Conservation (phyloP, 345 rosid genomes). For the Eucalyptus dawsonii region DNA sequence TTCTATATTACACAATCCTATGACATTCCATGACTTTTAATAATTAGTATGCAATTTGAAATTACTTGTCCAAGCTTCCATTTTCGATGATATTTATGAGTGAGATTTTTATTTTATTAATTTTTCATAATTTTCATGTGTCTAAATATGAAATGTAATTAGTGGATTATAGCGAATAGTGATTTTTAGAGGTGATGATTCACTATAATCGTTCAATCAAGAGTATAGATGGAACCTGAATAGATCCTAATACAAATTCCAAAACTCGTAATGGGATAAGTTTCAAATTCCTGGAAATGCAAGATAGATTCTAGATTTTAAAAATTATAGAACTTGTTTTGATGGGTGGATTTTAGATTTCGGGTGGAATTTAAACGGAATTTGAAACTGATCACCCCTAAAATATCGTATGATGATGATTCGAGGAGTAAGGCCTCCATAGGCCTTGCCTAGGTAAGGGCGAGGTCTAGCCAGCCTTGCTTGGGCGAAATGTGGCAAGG, state of each 20-base stretch:
- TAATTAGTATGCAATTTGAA: fast-evolving
- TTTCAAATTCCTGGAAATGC: fast-evolving
- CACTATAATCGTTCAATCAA: fast-evolving
- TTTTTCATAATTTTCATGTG: no score
- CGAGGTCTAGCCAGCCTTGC: no score
- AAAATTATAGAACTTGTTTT: no score
- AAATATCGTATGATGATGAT: fast-evolving
- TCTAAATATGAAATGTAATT: no score
- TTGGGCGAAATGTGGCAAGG: no score
- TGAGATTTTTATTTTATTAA: no score
- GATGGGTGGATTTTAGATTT: no score
- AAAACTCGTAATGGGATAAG: fast-evolving
- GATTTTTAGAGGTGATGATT: fast-evolving
- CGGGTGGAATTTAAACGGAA: fast-evolving
- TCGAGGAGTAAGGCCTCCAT: neutral
- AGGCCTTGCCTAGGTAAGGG: no score
- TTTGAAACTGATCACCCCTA: no score
- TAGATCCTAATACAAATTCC: fast-evolving
- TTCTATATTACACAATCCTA: fast-evolving
- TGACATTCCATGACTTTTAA: fast-evolving
- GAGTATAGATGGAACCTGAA: fast-evolving
- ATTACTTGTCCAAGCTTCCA: fast-evolving
- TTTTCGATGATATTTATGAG: fast-evolving
- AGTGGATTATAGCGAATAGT: fast-evolving
- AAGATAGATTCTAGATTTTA: no score